Base-by-base conservation (phyloP, 108 stramenopile genomes). In the Cylindrotheca fusiformis region DNA sequence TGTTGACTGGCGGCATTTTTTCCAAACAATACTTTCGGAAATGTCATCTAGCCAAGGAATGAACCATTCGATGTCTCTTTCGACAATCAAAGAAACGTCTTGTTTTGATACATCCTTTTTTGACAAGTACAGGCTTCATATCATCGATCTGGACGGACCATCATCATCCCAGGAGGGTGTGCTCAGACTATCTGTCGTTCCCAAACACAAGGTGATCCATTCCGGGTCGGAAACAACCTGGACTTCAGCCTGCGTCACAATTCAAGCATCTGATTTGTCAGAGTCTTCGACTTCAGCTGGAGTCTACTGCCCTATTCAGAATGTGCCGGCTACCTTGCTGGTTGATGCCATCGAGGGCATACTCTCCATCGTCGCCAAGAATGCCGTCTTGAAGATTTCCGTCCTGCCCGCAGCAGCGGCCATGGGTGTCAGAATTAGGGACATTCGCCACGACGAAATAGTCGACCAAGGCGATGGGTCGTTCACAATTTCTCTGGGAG, bases 321-420 rank as follows among this genome's bases (percentile, higher is more conserved):
- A 41, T 14, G 36, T 10, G 6, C 14, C 36, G 10, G 36, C 6
- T 41, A 14, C 14, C 14, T 41, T 41, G 10, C 83, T 88, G 65
- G 84, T 82, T 0, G 84, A 88, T 58, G 81, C 81, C 53, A 31
- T 88, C 18, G 87, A 84, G 33, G 87, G 87, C 25, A 63, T 84
- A 32, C 45, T 85, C 1, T 57, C 58, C 27, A 73, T 84, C 48
- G 76, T 77, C 4, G 82, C 79, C 6, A 76, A 84, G 48, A 63
- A 78, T 55, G 66, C 77, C 32, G 31, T 29, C 21, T 32, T 84
- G 12, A 63, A 54, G 12, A 67, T 84, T 62, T 55, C 55, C 18
- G 65, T 71, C 8, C 69, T 67, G 44, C 25, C 61, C 1, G 60
- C 58, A 3, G 55, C 76, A 46, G 23, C 49, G 12, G 62, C 49